These are phyloP conservation scores for Pontederia paniculata DNA, from an alignment of 176 grass and related monocot species.

Conservation along the genomic window DNA sequence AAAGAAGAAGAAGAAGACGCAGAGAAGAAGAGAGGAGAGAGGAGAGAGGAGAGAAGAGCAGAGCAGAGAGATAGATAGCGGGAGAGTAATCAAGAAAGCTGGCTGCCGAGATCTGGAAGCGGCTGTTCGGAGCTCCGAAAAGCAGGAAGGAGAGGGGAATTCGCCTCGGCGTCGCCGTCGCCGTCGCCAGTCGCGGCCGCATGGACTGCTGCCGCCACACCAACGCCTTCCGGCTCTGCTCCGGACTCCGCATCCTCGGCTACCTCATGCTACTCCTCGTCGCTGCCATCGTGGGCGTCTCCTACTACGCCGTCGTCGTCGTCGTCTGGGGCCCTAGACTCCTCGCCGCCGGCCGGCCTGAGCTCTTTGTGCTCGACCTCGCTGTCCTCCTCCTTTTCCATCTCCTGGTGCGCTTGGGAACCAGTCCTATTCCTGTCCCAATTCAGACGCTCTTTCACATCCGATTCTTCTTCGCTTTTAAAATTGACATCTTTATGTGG, in stretches of 20 bases:
- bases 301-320: conserved; percentile 77
- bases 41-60: no score
- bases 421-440: background rate
- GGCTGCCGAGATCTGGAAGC: conserved; percentile 16
- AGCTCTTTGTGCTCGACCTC: conserved; percentile 19
- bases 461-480: conserved; percentile 3
- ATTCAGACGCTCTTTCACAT: no score
- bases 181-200: background rate
- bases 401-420: conserved; percentile 35
- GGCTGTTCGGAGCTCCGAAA: conserved; percentile 11
- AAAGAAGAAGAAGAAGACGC: no score
- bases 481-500: conserved; percentile 53
- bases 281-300: conserved; percentile 38
- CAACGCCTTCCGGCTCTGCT: conserved; percentile 63
- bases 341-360: conserved; percentile 19
- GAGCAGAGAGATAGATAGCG: no score
- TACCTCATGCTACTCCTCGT: conserved; percentile 64
- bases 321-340: conserved; percentile 60
- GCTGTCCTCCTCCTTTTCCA: conserved; percentile 47
- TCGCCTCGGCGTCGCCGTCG: background rate
- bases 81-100: background rate
- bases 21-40: no score
- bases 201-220: conserved; percentile 47
- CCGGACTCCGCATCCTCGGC: conserved; percentile 39
- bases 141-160: conserved; percentile 4